Percentiles rank a stretch among this genome's conserved stretches.
These are phyloP conservation scores for Cryptococcus depauperatus DNA, from an alignment of 1,284 basidiomycete genomes.

Conservation along the genomic window DNA sequence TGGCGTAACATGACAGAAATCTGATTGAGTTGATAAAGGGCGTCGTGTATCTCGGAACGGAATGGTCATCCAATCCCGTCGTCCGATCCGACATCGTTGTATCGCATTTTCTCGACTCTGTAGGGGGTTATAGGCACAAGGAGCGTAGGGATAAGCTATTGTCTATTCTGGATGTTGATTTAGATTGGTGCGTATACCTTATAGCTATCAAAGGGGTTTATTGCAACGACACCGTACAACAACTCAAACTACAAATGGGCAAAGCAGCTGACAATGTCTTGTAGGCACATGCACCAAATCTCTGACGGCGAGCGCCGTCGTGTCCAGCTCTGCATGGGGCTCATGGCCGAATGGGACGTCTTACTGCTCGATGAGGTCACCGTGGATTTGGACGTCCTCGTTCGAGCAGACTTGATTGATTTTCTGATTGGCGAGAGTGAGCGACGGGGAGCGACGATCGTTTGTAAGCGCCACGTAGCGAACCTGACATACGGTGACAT, in stretches of 20 bases:
- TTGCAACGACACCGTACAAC: too few relatives aligned
- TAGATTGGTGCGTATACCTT: constrained; percentile 55
- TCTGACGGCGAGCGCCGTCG: constrained; percentile 91
- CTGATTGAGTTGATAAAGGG: constrained; percentile 45
- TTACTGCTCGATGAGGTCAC: constrained; percentile 95
- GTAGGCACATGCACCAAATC: constrained; percentile 54
- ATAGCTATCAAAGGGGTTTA: background rate
- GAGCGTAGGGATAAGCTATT: constrained; percentile 76
- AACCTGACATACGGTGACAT: too few relatives aligned
- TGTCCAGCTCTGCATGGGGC: constrained; percentile 92
- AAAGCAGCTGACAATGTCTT: background rate
- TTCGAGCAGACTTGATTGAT: constrained; percentile 78
- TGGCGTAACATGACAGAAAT: background rate
- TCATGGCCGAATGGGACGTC: constrained; percentile 94
- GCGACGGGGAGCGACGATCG: constrained; percentile 72
- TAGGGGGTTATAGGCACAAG: constrained; percentile 91
- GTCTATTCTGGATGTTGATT: constrained; percentile 86
- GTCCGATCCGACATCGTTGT: constrained; percentile 86
- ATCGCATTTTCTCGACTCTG: constrained; percentile 82
- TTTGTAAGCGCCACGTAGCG: constrained; percentile 76
- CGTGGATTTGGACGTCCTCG: constrained; percentile 96
- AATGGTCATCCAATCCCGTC: constrained; percentile 94
- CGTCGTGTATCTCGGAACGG: constrained; percentile 84
- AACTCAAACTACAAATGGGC: background rate
- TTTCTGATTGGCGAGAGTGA: constrained; percentile 83